phyloP scores from a whole-genome alignment of 805 yeast genomes.

The Cyberlindnera galapagoensis region DNA sequence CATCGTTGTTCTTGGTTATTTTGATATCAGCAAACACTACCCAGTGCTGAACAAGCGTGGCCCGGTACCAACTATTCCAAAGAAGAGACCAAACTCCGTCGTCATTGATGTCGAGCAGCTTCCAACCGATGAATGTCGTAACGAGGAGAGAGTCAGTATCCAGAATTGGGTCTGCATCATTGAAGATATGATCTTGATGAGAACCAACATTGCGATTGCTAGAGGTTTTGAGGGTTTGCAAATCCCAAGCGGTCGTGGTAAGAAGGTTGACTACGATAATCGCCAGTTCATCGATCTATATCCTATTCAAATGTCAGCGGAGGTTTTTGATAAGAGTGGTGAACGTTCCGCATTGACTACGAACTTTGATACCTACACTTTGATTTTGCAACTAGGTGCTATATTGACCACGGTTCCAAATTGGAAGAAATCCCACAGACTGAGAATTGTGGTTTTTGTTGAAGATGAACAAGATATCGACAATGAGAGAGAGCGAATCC shows the following conservation, averaged over 20 bases:
- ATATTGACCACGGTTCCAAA: conserved; percentile 88
- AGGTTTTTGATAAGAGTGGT: conserved; percentile 59
- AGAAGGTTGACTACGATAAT: conserved; percentile 24
- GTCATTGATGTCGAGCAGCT: conserved; percentile 34
- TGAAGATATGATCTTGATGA: conserved; percentile 84
- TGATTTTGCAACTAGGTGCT: conserved; percentile 90
- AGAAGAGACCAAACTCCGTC: conserved; percentile 6
- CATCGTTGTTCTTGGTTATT: conserved; percentile 86
- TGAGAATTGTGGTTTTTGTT: conserved; percentile 87
- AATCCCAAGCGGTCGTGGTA: conserved; percentile 47
- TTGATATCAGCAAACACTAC: conserved; percentile 46
- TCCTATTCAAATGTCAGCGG: conserved; percentile 95
- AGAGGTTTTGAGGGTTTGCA: conserved; percentile 69
- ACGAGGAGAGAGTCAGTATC: conserved; percentile 61
- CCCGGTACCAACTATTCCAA: conserved; percentile 1
- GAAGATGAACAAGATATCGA: conserved; percentile 64
- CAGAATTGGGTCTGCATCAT: conserved; percentile 88
- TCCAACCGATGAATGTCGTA: conserved; percentile 76
- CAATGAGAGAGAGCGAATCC: conserved; percentile 62
- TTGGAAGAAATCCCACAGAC: conserved; percentile 72
- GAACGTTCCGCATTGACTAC: conserved; percentile 67
- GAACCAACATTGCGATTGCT: conserved; percentile 90
- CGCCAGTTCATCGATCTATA: conserved; percentile 75
- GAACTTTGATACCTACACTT: conserved; percentile 92
- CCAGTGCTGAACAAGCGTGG: conserved; percentile 11